Base-by-base conservation (phyloP, 2,329 filamentous ascomycete genomes). In the Fusarium sp. region DNA sequence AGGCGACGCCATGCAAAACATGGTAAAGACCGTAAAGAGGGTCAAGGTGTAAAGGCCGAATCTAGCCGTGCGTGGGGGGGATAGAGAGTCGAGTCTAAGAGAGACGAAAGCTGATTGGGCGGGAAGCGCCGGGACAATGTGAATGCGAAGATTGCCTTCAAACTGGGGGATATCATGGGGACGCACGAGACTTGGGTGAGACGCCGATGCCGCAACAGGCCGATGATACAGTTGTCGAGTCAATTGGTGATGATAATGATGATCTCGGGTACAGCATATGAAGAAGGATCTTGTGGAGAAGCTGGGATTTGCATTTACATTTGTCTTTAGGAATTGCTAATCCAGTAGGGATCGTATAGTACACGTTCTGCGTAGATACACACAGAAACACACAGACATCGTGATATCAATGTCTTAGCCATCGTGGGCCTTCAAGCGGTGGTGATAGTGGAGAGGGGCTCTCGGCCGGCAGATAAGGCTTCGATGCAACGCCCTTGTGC, bases 21-120 rank as follows among this genome's bases (percentile, higher is more conserved):
- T 33, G 51, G 51, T 55, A 25, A 50, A 31, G 42, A 36, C 8
- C n/a, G 16, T 20, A 38, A 61, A 55, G 51, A 53, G 55, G 38
- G 46, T 55, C 34, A 58, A 60, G 36, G 55, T 33, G 50, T 61
- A 49, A 68, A 64, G 62, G 72, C 73, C 73, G 73, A 73, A 69
- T 67, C 69, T 75, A 75, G 73, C 73, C 73, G 73, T 64, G 40
- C 62, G 63, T 67, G 66, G 66, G 61, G 46, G 61, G 33, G 31
- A 31, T 27, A 31, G 29, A 31, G 58, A 49, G 40, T 16, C 1
- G 23, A 25, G 44, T 11, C 7, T 40, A 40, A 20, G 36, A 40
- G 36, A 40, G 16, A 11, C 18, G 10, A 9, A 16, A 1, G 33
- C 33, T 70, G 60, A 72, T 70, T 72, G 69, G 65, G 11, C 31